These are phyloP conservation scores for Marasmius tenuissimus DNA, from an alignment of 1,284 basidiomycete species.

Conservation along the genomic window DNA sequence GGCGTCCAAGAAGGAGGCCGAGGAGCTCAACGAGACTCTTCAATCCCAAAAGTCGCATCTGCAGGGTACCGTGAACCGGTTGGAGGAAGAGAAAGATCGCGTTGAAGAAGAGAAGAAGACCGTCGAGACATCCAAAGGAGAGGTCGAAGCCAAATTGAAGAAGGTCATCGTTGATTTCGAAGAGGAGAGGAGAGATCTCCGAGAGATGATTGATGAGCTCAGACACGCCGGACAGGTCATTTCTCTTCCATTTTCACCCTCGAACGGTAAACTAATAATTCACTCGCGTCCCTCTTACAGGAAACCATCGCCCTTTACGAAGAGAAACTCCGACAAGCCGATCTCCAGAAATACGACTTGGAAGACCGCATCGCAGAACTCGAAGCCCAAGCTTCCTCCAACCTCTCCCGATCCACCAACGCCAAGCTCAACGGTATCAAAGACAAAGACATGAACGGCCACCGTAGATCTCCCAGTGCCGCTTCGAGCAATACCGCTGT, in stretches of 20 bases:
- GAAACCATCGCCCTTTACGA: conserved; percentile 94
- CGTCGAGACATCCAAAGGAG: neutral
- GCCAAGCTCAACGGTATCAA: neutral
- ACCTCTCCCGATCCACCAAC: neutral
- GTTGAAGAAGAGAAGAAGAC: neutral
- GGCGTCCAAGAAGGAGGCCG: neutral
- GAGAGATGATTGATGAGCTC: conserved; percentile 59
- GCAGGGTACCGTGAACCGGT: conserved; percentile 39
- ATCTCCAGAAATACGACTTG: conserved; percentile 75
- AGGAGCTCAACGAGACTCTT: neutral
- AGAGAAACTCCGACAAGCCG: conserved; percentile 73
- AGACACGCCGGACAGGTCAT: conserved; percentile 79
- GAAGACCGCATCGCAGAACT: conserved; percentile 68
- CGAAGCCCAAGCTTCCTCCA: conserved; percentile 34
- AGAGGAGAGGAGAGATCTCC: conserved; percentile 66
- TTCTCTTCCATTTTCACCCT: conserved; percentile 4
- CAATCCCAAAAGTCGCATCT: conserved; percentile 42
- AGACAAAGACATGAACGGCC: conserved; percentile 18
- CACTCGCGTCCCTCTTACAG: conserved; percentile 35
- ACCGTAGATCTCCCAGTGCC: conserved; percentile 46
- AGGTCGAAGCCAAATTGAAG: conserved; percentile 7
- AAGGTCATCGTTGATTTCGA: conserved; percentile 29
- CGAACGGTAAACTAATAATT: neutral
- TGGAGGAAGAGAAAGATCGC: conserved; percentile 5
- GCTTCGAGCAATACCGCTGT: conserved; percentile 5